Evolutionary conservation across 2,329 filamentous ascomycete genomes (phyloP), one percentile per base, ranked within the genome.

Genomic region (Curvularia eragrostidis): DNA sequence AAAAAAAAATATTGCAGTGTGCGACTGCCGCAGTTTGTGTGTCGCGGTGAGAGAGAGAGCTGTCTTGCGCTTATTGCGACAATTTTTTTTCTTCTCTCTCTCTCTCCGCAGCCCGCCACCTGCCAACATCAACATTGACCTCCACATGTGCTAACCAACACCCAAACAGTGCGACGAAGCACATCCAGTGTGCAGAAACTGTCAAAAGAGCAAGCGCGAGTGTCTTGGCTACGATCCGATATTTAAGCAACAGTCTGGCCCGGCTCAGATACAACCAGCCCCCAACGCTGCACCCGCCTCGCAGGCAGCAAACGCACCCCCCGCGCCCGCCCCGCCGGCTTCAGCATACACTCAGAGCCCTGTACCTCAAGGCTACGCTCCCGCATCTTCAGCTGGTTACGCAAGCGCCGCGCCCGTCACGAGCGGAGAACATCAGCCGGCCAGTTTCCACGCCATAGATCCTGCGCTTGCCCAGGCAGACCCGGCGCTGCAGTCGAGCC

Each of bases 161-260:
- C 43, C 42, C 44, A 67, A 60, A 66, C 76, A 97, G 95, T 99
- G 95, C 81, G 95, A 98, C 85, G 95, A 99, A 83, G 88, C 87
- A 60, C 93, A 97, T 78, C 95, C 95, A 21, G 88, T 89, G 59
- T 99, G 95, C 83, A 89, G 92, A 80, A 92, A 95, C 74, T 95
- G 91, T 80, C 89, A 89, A 73, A 95, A 95, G 77, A 93, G 90
- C 67, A 95, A 94, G 79, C 90, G 91, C 72, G 91, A 94, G 70
- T 95, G 91, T 73, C 76, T 93, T 48, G 91, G 91, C 54, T 95
- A 95, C 85, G 91, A 95, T 72, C 91, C 91, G 36, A 91, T 94
- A 71, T 95, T 94, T 81, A 91, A 92, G 78, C 85, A 89, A 62
- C 87, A 89, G 69, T 80, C 84, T 44, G 86, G 87, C 52, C 89